A percentile compares a stretch with the other conserved stretches of the same genome.
These are phyloP conservation scores for Pestalotiopsis sp. DNA, from an alignment of 2,329 filamentous ascomycete genomes.

Conservation along the genomic window DNA sequence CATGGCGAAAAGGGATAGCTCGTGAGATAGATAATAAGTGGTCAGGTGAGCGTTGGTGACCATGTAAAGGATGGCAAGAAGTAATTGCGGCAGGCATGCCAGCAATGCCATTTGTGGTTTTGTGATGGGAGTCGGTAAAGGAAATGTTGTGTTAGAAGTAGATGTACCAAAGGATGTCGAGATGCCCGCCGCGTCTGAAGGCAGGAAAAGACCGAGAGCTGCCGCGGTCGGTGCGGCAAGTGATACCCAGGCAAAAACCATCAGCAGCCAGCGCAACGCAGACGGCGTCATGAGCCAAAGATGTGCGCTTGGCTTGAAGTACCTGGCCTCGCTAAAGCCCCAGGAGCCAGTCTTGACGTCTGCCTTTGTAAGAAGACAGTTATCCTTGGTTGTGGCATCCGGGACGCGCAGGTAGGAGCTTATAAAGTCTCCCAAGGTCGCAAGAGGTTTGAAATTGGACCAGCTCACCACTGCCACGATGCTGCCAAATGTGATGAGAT, in stretches of 20 bases:
- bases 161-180: constrained; percentile 43
- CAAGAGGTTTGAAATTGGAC: constrained; percentile 32
- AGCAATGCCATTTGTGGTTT: constrained; percentile 36
- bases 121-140: constrained; percentile 25
- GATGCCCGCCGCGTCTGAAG: constrained; percentile 26
- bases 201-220: constrained; percentile 41
- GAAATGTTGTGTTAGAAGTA: constrained; percentile 37
- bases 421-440: constrained; percentile 34
- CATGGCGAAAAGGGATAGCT: constrained; percentile 48
- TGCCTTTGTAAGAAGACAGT: constrained; percentile 49
- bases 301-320: constrained; percentile 42
- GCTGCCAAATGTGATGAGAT: constrained; percentile 29
- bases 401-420: constrained; percentile 33
- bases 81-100: constrained; percentile 50
- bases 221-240: constrained; percentile 40
- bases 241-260: constrained; percentile 40
- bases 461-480: constrained; percentile 28
- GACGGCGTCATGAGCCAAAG: constrained; percentile 51
- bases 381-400: constrained; percentile 35
- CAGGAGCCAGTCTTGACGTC: constrained; percentile 48
- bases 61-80: constrained; percentile 51
- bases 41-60: constrained; percentile 50
- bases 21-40: constrained; percentile 52
- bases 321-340: constrained; percentile 44
- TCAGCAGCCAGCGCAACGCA: constrained; percentile 44